Evolutionary conservation across 2,329 filamentous ascomycete species (phyloP), one percentile per base, ranked within the genome.

Genomic region (Hypoxylon sp.): DNA sequence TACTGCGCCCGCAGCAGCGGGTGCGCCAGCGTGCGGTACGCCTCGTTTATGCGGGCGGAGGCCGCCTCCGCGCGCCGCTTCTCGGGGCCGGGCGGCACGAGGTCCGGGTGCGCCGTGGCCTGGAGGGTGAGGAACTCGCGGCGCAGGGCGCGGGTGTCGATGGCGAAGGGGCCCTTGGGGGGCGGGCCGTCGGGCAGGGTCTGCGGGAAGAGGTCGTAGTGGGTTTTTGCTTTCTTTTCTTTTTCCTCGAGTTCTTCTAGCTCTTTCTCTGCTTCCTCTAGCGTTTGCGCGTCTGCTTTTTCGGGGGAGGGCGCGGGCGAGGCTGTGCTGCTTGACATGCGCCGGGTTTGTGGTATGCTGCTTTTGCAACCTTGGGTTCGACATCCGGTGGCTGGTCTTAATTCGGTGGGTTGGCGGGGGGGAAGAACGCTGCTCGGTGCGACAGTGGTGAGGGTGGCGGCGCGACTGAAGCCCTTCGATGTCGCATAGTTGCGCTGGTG

Each of bases 1-100:
- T 98, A 97, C 79, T 98, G 93, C n/a, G 95, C 94, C 23, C 96
- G 89, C 51, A 88, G 80, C 11, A 99, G 83, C 14, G 96, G 94
- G 73, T 91, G 88, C 53, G 87, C 83, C 0, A 99, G 87, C 2
- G 94, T 97, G 75, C 89, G 91, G 85, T 97, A 98, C 0, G 96
- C 96, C 72, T 94, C 91, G 84, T 98, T 98, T 79, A 98, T 94
- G 25, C 88, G 86, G 6, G 93, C 88, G 9, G 92, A 96, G n/a
- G 90, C 83, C 0, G 89, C 91, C 79, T 97, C 93, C 19, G 94
- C 93, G 51, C 86, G 75, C 73, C 81, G 73, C 81, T 90, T 84
- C 79, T 25, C 11, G 7, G 84, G 75, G 78, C 84, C 43, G 72
- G 85, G 70, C 72, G 87, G 83, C 77, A 86, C 83, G 66, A 91